Conservation (phyloP, 192 early-diverging fungal genomes). For the Coemansia sp. region DNA sequence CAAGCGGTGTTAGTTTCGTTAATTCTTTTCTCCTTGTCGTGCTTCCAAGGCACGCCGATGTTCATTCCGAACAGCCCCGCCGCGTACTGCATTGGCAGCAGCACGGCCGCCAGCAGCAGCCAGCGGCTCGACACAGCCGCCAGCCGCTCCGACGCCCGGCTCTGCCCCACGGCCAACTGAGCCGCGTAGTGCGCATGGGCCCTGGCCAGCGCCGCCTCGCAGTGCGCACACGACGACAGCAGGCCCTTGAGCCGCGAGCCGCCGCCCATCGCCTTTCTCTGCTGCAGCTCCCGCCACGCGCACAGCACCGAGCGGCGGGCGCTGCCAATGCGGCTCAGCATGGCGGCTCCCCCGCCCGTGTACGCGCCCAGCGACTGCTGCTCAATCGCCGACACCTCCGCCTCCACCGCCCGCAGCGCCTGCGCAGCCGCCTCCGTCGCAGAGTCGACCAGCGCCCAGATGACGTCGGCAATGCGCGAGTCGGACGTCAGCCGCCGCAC, state of each 20-base stretch:
- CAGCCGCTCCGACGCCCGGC: conserved; percentile 58
- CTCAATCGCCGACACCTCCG: conserved; percentile 63
- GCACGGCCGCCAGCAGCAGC: conserved; percentile 36
- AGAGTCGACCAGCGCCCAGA: conserved; percentile 77
- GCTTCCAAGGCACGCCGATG: conserved; percentile 61
- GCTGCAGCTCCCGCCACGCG: conserved; percentile 66
- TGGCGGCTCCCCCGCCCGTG: conserved; percentile 56
- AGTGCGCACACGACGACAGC: conserved; percentile 68
- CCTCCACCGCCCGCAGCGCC: conserved; percentile 66
- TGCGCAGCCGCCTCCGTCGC: conserved; percentile 77
- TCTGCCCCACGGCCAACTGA: conserved; percentile 75
- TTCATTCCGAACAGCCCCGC: conserved; percentile 73
- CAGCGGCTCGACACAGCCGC: conserved; percentile 27
- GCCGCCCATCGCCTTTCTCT: conserved; percentile 61
- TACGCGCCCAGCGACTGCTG: conserved; percentile 5
- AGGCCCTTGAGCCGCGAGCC: conserved; percentile 63
- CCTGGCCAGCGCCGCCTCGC: conserved; percentile 73
- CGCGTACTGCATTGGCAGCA: conserved; percentile 65
- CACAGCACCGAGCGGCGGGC: conserved; percentile 74
- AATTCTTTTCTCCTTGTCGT: conserved; percentile 37
- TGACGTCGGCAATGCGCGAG: conserved; percentile 48
- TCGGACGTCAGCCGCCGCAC: neutral
- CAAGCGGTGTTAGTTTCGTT: conserved; percentile 43
- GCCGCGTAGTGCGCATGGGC: conserved; percentile 85
- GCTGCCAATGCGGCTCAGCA: conserved; percentile 76